These are phyloP conservation scores for Castanospermum australe DNA, from an alignment of 306 rosid species.

Conservation along the genomic window DNA sequence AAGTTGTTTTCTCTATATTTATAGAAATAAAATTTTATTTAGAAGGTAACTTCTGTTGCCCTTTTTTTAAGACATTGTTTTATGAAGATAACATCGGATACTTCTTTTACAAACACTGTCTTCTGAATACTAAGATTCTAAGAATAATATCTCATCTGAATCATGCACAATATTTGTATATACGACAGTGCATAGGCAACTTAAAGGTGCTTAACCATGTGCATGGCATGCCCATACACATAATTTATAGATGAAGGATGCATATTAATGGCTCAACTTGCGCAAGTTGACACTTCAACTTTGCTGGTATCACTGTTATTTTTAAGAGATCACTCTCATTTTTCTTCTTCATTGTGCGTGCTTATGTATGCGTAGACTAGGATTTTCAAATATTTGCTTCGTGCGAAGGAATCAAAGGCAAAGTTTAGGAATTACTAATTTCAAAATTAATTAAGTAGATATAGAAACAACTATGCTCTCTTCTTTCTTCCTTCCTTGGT, in stretches of 20 bases:
- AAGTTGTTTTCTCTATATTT: background rate
- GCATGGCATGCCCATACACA: slow-evolving; percentile 1
- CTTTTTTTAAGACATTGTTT: background rate
- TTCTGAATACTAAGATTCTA: background rate
- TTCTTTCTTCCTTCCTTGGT: too few species aligned
- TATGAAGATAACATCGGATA: slow-evolving; percentile 10
- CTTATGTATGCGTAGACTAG: background rate
- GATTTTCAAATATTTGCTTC: background rate
- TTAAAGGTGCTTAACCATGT: slow-evolving; percentile 30
- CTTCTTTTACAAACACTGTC: background rate
- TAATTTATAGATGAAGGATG: background rate
- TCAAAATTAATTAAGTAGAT: background rate
- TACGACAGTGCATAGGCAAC: background rate
- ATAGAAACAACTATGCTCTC: background rate
- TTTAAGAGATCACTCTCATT: background rate
- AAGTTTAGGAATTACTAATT: background rate
- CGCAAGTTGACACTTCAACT: background rate
- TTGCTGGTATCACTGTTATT: background rate
- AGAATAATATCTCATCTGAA: slow-evolving; percentile 6
- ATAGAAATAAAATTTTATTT: background rate
- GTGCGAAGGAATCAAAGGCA: background rate
- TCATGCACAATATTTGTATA: background rate
- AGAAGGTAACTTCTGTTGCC: background rate
- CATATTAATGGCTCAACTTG: slow-evolving; percentile 11
- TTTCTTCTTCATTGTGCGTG: background rate